phyloP scores from a whole-genome alignment of 768 basidiomycete genomes.

The Boletus bicolor region DNA sequence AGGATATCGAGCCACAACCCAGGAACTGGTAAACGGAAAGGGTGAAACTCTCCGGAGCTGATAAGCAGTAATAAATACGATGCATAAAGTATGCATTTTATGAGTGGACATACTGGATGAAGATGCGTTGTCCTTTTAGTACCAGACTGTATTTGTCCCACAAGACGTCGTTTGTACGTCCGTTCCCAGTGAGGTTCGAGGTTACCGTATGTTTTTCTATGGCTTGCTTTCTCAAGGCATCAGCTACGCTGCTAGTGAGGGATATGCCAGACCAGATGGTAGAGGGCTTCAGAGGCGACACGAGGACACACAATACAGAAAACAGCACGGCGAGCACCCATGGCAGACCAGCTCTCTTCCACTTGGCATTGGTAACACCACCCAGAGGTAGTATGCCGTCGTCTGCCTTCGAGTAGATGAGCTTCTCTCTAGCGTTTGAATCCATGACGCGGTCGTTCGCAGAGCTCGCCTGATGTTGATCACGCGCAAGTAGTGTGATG shows the following conservation, averaged over 20 bases:
- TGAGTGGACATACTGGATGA: slow-evolving; percentile 55
- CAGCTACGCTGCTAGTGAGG: background rate
- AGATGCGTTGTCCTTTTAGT: slow-evolving; percentile 65
- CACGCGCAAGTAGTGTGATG: background rate
- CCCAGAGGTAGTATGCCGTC: slow-evolving; percentile 1
- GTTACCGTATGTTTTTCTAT: background rate
- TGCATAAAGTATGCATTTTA: background rate
- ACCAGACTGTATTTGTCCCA: slow-evolving; percentile 75
- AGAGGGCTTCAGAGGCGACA: slow-evolving; percentile 9
- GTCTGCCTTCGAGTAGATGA: background rate
- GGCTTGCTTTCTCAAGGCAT: background rate
- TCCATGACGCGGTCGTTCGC: slow-evolving; percentile 4
- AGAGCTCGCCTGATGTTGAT: background rate
- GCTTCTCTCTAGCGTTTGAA: background rate
- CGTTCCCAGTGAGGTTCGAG: slow-evolving; percentile 25
- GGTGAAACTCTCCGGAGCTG: slow-evolving; percentile 84
- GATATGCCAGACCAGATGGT: background rate
- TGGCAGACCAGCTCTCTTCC: slow-evolving; percentile 1
- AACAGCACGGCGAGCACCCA: slow-evolving; percentile 19
- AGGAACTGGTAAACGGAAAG: slow-evolving; percentile 77
- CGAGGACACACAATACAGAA: slow-evolving; percentile 16
- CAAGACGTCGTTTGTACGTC: slow-evolving; percentile 38
- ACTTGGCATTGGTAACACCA: background rate
- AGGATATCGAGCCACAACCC: slow-evolving; percentile 80
- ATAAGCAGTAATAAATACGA: background rate